Base-by-base conservation (phyloP, 2,329 filamentous ascomycete species). In the Grosmannia clavigera region DNA sequence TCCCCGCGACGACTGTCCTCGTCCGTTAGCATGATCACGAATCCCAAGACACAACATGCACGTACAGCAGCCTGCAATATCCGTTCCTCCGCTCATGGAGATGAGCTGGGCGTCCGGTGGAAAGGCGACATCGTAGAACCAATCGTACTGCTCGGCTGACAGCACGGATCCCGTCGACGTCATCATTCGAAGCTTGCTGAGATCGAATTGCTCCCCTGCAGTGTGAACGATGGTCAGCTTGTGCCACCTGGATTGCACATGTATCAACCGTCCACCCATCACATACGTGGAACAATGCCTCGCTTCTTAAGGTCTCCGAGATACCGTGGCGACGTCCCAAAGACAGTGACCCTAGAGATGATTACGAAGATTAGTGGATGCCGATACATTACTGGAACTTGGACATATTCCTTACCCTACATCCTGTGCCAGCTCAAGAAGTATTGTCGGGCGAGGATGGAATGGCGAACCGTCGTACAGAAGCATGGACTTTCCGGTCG, bases 31-130 rank as follows among this genome's bases (percentile, higher is more conserved):
- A 10, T 6, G 7, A 10, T 6, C 19, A 19, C 5, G 11, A 3
- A 27, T 27, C 11, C 14, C 4, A 29, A 14, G 27, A 38, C 14
- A 33, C 14, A 16, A 33, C 12, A 12, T 1, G 73, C 9, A 73
- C 72, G 75, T 68, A 62, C 73, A 74, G 2, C 72, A 75, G 3
- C 74, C 75, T 1, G 72, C 74, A 12, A 76, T 71, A 59, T 79
- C 77, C 0, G 77, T 79, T 11, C 76, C 77, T 22, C 77, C 77
- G 5, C 75, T 75, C 5, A 75, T 68, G 55, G 67, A 72, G 27
- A 71, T 73, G 5, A 78, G 68, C 64, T 72, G 76, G 33, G 73
- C 66, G 5, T 63, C 61, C 1, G 65, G 58, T 7, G 69, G 73
- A 63, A 75, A 77, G 38, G 67, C 69, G 27, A 40, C 22, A 19